Evolutionary conservation across 345 rosid genomes (phyloP).

Genomic region (Combretum micranthum): DNA sequence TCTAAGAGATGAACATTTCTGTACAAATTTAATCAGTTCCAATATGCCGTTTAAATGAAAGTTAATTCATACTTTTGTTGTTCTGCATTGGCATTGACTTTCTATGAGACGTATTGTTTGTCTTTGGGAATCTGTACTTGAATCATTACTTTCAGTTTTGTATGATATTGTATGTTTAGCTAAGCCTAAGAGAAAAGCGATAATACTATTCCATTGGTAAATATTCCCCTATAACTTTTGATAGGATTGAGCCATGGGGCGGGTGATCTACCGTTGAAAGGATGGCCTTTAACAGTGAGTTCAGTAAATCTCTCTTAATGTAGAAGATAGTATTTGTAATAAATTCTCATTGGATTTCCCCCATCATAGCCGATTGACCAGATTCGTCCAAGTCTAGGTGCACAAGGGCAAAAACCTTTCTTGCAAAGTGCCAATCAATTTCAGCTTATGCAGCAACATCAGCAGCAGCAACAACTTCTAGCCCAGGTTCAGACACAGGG

Average conservation of each 20-base stretch:
- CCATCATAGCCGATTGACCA: conserved; percentile 62
- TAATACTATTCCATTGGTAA: background rate
- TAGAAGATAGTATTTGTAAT: conserved; percentile 7
- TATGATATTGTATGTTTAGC: too few relatives aligned
- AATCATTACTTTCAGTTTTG: too few relatives aligned
- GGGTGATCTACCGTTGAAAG: conserved; percentile 69
- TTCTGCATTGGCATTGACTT: too few relatives aligned
- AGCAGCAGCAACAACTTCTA: conserved; percentile 74
- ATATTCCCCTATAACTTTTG: conserved; percentile 7
- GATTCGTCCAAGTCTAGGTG: conserved; percentile 66
- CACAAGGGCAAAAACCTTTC: conserved; percentile 74
- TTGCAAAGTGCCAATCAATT: conserved; percentile 61
- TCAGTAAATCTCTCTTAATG: conserved; percentile 12
- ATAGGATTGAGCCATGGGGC: conserved; percentile 83
- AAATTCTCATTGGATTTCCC: conserved; percentile 11
- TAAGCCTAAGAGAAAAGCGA: too few relatives aligned
- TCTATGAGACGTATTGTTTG: too few relatives aligned
- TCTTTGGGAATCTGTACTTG: too few relatives aligned
- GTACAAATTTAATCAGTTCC: too few relatives aligned
- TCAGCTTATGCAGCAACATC: conserved; percentile 85
- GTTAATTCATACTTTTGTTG: too few relatives aligned
- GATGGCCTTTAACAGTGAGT: conserved; percentile 97
- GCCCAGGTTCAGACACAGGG: conserved; percentile 88
- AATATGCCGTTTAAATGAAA: too few relatives aligned
- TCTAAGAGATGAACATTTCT: too few relatives aligned